phyloP scores from a whole-genome alignment of 1,284 basidiomycete genomes.

The Trametes pubescens region DNA sequence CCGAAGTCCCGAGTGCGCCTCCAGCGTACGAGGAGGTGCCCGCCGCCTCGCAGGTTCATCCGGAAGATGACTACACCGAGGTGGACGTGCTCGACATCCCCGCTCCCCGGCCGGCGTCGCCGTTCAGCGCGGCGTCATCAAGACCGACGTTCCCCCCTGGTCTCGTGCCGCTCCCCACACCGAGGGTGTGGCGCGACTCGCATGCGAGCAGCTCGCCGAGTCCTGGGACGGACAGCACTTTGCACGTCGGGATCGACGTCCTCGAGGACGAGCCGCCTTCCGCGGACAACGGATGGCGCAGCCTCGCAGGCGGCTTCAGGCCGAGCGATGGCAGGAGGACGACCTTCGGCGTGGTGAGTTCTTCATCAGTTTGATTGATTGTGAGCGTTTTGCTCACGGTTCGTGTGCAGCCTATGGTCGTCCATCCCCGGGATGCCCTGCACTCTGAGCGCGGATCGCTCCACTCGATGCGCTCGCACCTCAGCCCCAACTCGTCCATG shows the following conservation, averaged over 20 bases:
- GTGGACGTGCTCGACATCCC: conserved; percentile 70
- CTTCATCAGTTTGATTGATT: not conserved
- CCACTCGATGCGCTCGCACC: conserved; percentile 64
- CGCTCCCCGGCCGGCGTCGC: conserved; percentile 58
- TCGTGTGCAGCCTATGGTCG: conserved; percentile 47
- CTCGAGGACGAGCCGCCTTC: conserved; percentile 70
- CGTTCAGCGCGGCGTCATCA: conserved; percentile 52
- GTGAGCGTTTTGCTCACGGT: conserved; percentile 4
- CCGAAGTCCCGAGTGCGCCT: conserved; percentile 28
- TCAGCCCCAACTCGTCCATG: conserved; percentile 53
- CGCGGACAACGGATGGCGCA: conserved; percentile 64
- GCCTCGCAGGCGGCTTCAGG: conserved; percentile 50
- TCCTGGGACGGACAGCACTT: conserved; percentile 37
- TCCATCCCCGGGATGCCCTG: conserved; percentile 49
- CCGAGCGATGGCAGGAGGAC: conserved; percentile 51
- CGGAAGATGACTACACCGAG: conserved; percentile 31
- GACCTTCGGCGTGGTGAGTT: conserved; percentile 67
- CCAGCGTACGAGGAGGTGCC: conserved; percentile 43
- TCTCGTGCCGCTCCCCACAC: conserved; percentile 47
- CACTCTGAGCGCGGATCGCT: conserved; percentile 68
- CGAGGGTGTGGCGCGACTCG: conserved; percentile 54
- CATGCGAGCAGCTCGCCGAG: conserved; percentile 33
- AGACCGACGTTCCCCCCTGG: conserved; percentile 57
- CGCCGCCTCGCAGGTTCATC: conserved; percentile 26
- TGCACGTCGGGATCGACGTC: conserved; percentile 59